Conservation (phyloP, 768 basidiomycete genomes). For the Pisolithus albus region DNA sequence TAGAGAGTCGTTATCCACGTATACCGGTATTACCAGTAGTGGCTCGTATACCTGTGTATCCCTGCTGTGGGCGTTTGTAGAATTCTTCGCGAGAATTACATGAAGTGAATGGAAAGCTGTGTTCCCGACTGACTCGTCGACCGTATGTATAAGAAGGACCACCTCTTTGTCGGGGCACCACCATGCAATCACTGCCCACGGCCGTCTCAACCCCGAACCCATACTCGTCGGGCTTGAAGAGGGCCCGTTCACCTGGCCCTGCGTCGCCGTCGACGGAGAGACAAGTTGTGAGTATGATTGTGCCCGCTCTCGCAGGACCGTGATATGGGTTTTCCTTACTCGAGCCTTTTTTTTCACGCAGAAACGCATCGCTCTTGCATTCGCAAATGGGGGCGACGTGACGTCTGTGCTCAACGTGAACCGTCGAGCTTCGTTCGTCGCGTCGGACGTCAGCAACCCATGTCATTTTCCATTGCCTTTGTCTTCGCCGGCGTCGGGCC, state of each 20-base stretch:
- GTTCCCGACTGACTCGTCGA: no score
- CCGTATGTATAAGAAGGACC: no score
- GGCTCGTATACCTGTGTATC: no score
- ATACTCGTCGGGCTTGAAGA: conserved; percentile 29
- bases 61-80: no score
- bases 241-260: conserved; percentile 49
- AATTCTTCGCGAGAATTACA: not conserved
- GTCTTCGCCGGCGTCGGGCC: not conserved
- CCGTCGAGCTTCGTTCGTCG: conserved; percentile 28
- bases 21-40: no score
- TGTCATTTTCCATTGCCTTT: conserved; percentile 21
- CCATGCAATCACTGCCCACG: conserved; percentile 38
- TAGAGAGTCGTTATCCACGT: no score
- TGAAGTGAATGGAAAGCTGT: not conserved
- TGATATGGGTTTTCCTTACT: not conserved
- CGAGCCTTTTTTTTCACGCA: conserved; percentile 17
- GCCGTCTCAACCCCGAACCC: not conserved
- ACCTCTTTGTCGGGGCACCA: conserved; percentile 36
- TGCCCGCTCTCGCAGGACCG: not conserved
- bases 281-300: conserved; percentile 40
- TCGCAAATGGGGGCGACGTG: conserved; percentile 16
- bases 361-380: conserved; percentile 54
- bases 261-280: conserved; percentile 43
- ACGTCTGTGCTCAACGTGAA: conserved; percentile 1
- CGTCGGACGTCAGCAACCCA: conserved; percentile 10